phyloP scores from a whole-genome alignment of 352 stramenopile genomes.

The Aphanomyces stellatus region DNA sequence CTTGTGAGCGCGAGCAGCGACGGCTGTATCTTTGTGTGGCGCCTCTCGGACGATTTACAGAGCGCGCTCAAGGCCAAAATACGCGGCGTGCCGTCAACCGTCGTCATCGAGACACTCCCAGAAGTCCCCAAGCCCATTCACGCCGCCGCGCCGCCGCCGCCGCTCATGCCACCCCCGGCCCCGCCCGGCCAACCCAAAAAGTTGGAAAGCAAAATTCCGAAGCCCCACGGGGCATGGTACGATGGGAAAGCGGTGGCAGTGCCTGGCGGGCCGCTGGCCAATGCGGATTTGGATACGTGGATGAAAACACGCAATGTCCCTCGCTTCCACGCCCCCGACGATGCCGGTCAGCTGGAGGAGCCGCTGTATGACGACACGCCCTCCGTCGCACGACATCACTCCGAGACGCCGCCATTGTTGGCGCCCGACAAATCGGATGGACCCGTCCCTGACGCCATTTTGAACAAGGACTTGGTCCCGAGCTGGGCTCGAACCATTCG shows the following conservation, averaged over 20 bases:
- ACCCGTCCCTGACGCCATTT: too few relatives aligned
- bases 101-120: slow-evolving; percentile 12
- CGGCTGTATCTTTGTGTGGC: slow-evolving; percentile 84
- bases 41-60: slow-evolving; percentile 69
- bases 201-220: neutral
- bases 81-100: slow-evolving; percentile 1
- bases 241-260: slow-evolving; percentile 25
- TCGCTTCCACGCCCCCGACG: slow-evolving; percentile 3
- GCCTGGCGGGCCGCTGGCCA: slow-evolving; percentile 41
- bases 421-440: too few relatives aligned
- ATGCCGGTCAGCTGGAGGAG: neutral
- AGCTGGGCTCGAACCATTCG: slow-evolving; percentile 1
- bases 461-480: neutral
- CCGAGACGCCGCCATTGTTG: too few relatives aligned
- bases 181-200: neutral
- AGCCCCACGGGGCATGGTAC: too few relatives aligned
- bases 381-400: too few relatives aligned
- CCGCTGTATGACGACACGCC: neutral
- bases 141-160: slow-evolving; percentile 23
- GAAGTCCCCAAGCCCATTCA: slow-evolving; percentile 25
- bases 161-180: slow-evolving; percentile 29
- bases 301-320: slow-evolving; percentile 52
- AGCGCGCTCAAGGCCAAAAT: slow-evolving; percentile 48
- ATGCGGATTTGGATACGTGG: slow-evolving; percentile 41
- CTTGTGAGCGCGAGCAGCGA: slow-evolving; percentile 79